Conservation (phyloP, 1,284 basidiomycete genomes). For the Gymnopus androsaceus region DNA sequence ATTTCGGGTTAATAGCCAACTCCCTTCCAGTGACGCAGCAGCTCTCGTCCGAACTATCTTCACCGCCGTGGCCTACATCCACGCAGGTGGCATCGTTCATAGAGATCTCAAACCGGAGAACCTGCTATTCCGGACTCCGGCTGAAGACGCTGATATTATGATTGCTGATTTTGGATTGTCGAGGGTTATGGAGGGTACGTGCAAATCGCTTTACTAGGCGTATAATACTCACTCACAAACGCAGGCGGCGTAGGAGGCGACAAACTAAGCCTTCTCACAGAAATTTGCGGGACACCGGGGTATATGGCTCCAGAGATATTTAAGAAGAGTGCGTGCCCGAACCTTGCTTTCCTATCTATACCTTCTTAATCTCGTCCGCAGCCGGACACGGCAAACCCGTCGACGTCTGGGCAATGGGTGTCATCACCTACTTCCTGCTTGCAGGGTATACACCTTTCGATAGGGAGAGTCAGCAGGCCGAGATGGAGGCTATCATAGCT, state of each 20-base stretch:
- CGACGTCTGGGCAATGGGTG: slow-evolving; percentile 96
- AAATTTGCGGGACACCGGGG: slow-evolving; percentile 93
- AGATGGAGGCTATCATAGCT: slow-evolving; percentile 91
- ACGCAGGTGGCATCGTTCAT: slow-evolving; percentile 94
- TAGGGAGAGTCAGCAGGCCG: slow-evolving; percentile 82
- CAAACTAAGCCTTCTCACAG: slow-evolving; percentile 86
- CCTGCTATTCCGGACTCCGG: slow-evolving; percentile 88
- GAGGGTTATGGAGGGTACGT: slow-evolving; percentile 84
- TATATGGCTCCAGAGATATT: slow-evolving; percentile 99
- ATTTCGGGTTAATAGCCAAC: slow-evolving; percentile 5
- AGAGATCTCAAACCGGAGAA: slow-evolving; percentile 98
- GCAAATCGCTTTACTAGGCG: too few relatives aligned
- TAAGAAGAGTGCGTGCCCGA: slow-evolving; percentile 83
- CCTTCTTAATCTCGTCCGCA: slow-evolving; percentile 28
- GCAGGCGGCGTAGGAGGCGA: slow-evolving; percentile 72
- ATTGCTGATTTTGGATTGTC: slow-evolving; percentile 96
- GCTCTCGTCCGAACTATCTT: slow-evolving; percentile 87
- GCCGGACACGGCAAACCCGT: slow-evolving; percentile 95
- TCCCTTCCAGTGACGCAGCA: slow-evolving; percentile 76
- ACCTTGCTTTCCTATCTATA: not conserved
- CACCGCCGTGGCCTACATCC: slow-evolving; percentile 89
- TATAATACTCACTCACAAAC: too few relatives aligned
- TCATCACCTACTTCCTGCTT: slow-evolving; percentile 93
- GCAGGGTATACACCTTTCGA: slow-evolving; percentile 94
- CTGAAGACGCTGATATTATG: slow-evolving; percentile 93